Evolutionary conservation across 345 rosid species (phyloP).

Genomic region (Lepidium africanum): DNA sequence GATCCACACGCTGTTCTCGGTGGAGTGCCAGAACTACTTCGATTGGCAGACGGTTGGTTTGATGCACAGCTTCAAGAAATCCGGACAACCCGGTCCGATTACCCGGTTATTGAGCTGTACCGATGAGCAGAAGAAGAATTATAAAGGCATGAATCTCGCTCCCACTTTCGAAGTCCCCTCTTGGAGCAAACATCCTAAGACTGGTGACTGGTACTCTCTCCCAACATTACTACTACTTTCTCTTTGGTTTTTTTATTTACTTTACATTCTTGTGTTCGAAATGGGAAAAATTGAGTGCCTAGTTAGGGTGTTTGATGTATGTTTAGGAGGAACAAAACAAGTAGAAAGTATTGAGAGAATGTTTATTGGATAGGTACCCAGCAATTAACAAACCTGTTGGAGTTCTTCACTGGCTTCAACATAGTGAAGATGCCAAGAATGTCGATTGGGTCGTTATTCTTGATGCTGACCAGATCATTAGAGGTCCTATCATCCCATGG

Average conservation of each 20-base stretch:
- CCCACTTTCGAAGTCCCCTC: slow-evolving; percentile 88
- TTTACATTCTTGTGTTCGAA: too few species aligned
- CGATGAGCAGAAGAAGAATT: slow-evolving; percentile 67
- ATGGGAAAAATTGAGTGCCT: too few species aligned
- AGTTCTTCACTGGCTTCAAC: slow-evolving; percentile 84
- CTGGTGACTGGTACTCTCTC: slow-evolving; percentile 66
- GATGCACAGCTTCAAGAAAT: slow-evolving; percentile 81
- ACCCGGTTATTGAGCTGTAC: slow-evolving; percentile 94
- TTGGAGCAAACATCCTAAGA: slow-evolving; percentile 88
- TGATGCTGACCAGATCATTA: slow-evolving; percentile 93
- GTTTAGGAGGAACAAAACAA: neutral
- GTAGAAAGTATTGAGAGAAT: too few species aligned
- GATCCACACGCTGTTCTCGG: slow-evolving; percentile 94
- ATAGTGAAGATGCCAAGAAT: slow-evolving; percentile 79
- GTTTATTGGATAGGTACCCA: slow-evolving; percentile 54
- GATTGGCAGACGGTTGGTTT: slow-evolving; percentile 99
- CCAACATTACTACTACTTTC: neutral
- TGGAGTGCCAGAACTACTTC: slow-evolving; percentile 91
- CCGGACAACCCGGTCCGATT: slow-evolving; percentile 85
- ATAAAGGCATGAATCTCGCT: slow-evolving; percentile 83
- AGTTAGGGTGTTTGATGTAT: too few species aligned
- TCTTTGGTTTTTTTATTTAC: too few species aligned
- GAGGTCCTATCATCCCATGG: slow-evolving; percentile 96
- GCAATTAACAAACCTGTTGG: slow-evolving; percentile 98
- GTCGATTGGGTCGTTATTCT: slow-evolving; percentile 97